Base-by-base conservation (phyloP, 2,329 filamentous ascomycete genomes). In the Aspergillus novofumigatus region DNA sequence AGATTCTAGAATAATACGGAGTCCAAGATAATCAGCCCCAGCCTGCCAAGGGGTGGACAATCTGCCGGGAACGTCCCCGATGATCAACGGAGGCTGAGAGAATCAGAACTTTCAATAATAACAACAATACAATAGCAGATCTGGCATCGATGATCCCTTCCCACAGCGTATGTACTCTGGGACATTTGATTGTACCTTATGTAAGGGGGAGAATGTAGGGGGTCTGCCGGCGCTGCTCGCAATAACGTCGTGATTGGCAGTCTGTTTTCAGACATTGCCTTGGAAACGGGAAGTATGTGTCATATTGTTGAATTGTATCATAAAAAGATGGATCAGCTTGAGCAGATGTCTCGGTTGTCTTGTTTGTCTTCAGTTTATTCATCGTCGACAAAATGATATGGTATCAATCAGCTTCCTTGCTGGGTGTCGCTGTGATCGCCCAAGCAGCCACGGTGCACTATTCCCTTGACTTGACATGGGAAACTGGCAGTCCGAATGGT, bases 401-500 rank as follows among this genome's bases (percentile, higher is more conserved):
- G 42, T 23, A 23, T 45, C 32, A 38, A 6, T 10, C 42, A 10
- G 20, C 20, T 20, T 45, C 42, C 17, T 4, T 45, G 21, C 20
- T 45, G 20, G 42, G 42, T 10, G 21, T 45, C 20, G 45, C 60
- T 35, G 57, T 25, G 45, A 38, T 44, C 45, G 56, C 54, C 51
- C 54, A 60, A 20, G 53, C 58, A 41, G 57, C 59, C 45, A 55
- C 49, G 51, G 49, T 52, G 49, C 45, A 25, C 14, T 52, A 26
- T 25, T 44, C 51, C 20, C 54, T 57, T 55, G 67, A 74, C 49
- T 55, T 75, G 14, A 72, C 69, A 45, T 73, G 69, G 70, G 67
- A 67, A 41, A 62, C 67, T 25, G 68, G 70, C 20, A 65, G 68
- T 9, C 67, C 70, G 0, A 67, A 73, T 58, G 71, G 72, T 20